These are phyloP conservation scores for Aureobasidium lini DNA, from an alignment of 2,329 filamentous ascomycete species.

Conservation along the genomic window DNA sequence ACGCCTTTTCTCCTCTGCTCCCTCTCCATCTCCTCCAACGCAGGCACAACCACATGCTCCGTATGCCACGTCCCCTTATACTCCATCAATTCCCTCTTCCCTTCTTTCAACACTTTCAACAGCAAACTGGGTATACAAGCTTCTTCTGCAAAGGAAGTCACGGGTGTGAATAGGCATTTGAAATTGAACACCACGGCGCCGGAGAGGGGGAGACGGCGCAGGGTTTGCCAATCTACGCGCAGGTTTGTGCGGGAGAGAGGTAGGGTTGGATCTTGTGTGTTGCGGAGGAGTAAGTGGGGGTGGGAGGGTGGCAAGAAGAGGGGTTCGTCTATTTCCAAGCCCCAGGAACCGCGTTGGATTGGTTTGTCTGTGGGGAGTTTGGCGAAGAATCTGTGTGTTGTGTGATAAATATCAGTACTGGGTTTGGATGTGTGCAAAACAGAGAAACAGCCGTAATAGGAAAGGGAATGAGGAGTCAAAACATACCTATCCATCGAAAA, in stretches of 20 bases:
- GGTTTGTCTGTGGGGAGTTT: constrained; percentile 67
- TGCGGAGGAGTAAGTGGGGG: neutral
- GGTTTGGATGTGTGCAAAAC: neutral
- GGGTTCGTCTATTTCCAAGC: constrained; percentile 66
- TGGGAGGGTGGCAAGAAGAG: constrained; percentile 63
- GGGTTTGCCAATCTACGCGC: constrained; percentile 81
- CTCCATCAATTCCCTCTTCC: constrained; percentile 62
- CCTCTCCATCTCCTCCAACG: constrained; percentile 53
- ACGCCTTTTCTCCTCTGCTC: constrained; percentile 60
- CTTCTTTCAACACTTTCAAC: constrained; percentile 61
- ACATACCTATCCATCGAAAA: constrained; percentile 73
- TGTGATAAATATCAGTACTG: neutral
- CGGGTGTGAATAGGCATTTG: constrained; percentile 74
- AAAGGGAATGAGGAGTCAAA: neutral
- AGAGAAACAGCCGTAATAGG: neutral
- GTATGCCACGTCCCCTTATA: constrained; percentile 81
- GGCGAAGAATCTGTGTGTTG: constrained; percentile 59
- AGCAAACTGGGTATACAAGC: constrained; percentile 63
- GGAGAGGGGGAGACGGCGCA: constrained; percentile 69
- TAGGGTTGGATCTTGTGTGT: constrained; percentile 49
- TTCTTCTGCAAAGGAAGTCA: constrained; percentile 63
- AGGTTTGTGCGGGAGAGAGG: constrained; percentile 55
- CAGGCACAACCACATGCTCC: constrained; percentile 62
- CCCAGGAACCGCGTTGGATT: constrained; percentile 81
- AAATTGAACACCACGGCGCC: constrained; percentile 78